Conservation (phyloP, 2,329 filamentous ascomycete genomes). For the Arthrobotrys iridis region DNA sequence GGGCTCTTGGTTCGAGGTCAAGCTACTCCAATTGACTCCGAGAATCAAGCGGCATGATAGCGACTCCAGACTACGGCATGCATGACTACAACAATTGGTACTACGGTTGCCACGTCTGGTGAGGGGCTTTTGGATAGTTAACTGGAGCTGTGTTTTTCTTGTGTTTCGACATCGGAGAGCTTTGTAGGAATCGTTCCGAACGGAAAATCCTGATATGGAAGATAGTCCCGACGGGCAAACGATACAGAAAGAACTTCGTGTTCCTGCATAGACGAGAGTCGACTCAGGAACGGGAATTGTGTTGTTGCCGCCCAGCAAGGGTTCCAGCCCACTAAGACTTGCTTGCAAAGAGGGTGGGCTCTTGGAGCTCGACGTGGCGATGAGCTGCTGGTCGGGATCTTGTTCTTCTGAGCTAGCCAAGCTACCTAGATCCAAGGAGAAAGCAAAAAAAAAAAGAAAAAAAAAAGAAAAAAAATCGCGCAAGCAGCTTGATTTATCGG, state of each 20-base stretch:
- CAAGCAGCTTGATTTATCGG: background rate
- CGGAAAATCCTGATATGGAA: too few species aligned
- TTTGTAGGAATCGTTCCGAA: too few species aligned
- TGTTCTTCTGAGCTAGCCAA: background rate
- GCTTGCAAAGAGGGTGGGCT: background rate
- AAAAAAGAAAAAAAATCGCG: background rate
- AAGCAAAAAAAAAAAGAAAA: background rate
- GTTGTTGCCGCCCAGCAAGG: conserved; percentile 20
- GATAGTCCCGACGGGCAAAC: background rate
- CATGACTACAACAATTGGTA: background rate
- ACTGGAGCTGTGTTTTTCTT: too few species aligned
- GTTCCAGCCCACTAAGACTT: background rate
- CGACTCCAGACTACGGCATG: too few species aligned
- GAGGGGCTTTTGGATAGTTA: too few species aligned
- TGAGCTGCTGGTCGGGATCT: background rate
- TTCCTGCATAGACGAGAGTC: conserved; percentile 46
- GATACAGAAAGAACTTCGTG: conserved; percentile 8
- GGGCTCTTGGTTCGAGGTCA: background rate
- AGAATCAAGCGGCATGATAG: background rate
- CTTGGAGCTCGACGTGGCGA: conserved; percentile 23
- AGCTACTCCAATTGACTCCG: background rate
- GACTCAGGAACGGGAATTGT: conserved; percentile 3
- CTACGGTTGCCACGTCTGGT: background rate
- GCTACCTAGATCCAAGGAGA: conserved; percentile 1
- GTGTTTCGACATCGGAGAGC: too few species aligned